Base-by-base conservation (phyloP, 352 stramenopile species). In the Salisapilia sapeloensis region DNA sequence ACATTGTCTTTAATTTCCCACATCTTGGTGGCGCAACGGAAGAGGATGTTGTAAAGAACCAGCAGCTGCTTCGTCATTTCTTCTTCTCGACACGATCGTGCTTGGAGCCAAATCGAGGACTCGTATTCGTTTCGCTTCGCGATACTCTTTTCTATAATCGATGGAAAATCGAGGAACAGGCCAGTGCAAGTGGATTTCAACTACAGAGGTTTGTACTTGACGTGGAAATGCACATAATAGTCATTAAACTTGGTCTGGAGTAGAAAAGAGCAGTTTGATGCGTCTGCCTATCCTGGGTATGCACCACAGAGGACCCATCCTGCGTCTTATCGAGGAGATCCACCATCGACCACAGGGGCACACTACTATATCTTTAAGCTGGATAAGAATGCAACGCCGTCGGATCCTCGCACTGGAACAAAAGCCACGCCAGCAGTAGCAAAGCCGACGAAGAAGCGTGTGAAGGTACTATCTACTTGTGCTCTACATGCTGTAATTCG, bases 1-100 rank as follows among this genome's bases (percentile, higher is more conserved):
- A 52, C 13, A 61, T 89, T 18, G 59, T 71, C 10, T 92, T 92
- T 41, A 92, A 92, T 36, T 92, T 92, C 38, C 76, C 76, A 11
- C 76, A 92, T 38, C 44, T 92, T 7, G 76, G 76, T 26, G 76
- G 76, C 13, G 61, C 70, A 5, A 89, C 76, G 2, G 66, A 87
- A 26, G 72, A 74, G 25, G 76, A 86, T 42, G 65, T 92, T 13
- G 55, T 46, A 12, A 86, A 80, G 42, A 92, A 92, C 49, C 76
- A 87, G 41, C 50, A 60, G 17, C 43, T 92, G 25, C 39, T 92
- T 35, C 55, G 53, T 17, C 35, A 58, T 10, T 92, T 92, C 42
- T 91, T 91, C 38, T 69, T 58, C 34, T 80, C 67, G 12, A 58
- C 61, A 13, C 56, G 62, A 3, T 28, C 39, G 31, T 80, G 67